A percentile compares a stretch with the other conserved stretches of the same genome.
Conservation (phyloP, 2,329 filamentous ascomycete genomes). For the Mycosphaerella sp. region DNA sequence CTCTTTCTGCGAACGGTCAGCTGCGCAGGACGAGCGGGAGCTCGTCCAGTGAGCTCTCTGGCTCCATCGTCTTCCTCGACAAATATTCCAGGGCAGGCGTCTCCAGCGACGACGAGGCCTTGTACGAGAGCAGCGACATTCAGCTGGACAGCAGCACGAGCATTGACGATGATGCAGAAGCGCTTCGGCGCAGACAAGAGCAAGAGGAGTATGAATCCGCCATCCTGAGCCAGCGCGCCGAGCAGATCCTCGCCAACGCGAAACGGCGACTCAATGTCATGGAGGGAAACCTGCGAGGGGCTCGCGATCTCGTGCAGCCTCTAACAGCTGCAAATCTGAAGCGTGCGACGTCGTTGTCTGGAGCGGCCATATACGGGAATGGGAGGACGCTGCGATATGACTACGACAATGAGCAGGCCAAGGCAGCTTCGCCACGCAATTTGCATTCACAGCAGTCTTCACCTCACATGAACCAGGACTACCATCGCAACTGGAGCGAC, state of each 20-base stretch:
- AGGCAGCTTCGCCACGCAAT: constrained; percentile 13
- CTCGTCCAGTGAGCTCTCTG: constrained; percentile 40
- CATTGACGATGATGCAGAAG: constrained; percentile 23
- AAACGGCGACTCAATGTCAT: constrained; percentile 85
- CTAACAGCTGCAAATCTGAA: constrained; percentile 36
- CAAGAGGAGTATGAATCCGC: constrained; percentile 61
- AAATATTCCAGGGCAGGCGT: constrained; percentile 23
- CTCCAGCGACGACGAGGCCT: constrained; percentile 21
- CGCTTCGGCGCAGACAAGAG: constrained; percentile 34
- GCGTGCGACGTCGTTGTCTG: constrained; percentile 31
- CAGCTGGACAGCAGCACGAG: constrained; percentile 6
- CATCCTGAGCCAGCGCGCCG: constrained; percentile 72
- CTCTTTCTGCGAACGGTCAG: constrained; percentile 9
- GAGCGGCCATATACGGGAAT: constrained; percentile 14
- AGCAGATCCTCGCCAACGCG: constrained; percentile 86
- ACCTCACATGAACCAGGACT: constrained; percentile 27
- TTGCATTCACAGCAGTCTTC: constrained; percentile 29
- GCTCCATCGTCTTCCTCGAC: constrained; percentile 32
- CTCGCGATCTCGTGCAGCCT: constrained; percentile 46
- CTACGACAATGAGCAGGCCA: constrained; percentile 17
- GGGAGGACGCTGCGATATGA: constrained; percentile 19
- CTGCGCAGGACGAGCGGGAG: constrained; percentile 33
- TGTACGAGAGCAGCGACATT: constrained; percentile 18
- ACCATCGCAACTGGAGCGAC: constrained; percentile 53
- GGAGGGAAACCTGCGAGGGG: constrained; percentile 82